Conservation (phyloP, 306 rosid species). For the barrel medic (Medicago truncatula) region DNA sequence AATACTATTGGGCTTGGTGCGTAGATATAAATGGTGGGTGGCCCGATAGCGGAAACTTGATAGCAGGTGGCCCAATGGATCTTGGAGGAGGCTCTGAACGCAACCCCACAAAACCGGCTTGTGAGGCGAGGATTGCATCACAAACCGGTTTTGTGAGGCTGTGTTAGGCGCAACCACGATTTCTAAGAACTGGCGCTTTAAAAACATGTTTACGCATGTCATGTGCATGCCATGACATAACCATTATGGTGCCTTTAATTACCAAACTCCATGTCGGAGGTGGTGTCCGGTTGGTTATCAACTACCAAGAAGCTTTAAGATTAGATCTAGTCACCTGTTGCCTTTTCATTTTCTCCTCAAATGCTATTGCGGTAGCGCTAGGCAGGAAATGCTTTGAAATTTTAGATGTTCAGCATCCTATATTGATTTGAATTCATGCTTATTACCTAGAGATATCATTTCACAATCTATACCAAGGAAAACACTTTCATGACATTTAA, state of each 20-base stretch:
- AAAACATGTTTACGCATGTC: conserved; percentile 15
- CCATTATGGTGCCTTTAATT: conserved; percentile 25
- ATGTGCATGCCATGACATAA: not conserved
- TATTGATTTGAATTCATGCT: conserved; percentile 24
- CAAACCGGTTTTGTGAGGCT: too few relatives aligned
- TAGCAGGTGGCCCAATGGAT: too few relatives aligned
- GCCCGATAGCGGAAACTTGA: too few relatives aligned
- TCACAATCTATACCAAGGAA: not conserved
- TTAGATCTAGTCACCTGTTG: conserved; percentile 27
- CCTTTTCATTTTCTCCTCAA: conserved; percentile 2
- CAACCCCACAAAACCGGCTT: too few relatives aligned
- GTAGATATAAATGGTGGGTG: too few relatives aligned
- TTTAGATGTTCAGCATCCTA: conserved; percentile 7
- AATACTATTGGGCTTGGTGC: too few relatives aligned
- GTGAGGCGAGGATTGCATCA: too few relatives aligned
- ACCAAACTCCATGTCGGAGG: conserved; percentile 24
- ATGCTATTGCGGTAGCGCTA: not conserved
- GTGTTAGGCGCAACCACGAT: too few relatives aligned
- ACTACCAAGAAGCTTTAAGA: conserved; percentile 23
- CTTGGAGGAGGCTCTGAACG: too few relatives aligned
- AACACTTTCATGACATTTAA: conserved; percentile 21
- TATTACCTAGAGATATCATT: not conserved
- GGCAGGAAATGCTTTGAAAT: conserved; percentile 24
- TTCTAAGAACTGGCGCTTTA: not conserved
- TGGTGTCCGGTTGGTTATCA: conserved; percentile 27